Percentiles rank a stretch among this genome's conserved stretches.
These are phyloP conservation scores for Thalassiosira mediterranea DNA, from an alignment of 352 stramenopile species.

Conservation along the genomic window DNA sequence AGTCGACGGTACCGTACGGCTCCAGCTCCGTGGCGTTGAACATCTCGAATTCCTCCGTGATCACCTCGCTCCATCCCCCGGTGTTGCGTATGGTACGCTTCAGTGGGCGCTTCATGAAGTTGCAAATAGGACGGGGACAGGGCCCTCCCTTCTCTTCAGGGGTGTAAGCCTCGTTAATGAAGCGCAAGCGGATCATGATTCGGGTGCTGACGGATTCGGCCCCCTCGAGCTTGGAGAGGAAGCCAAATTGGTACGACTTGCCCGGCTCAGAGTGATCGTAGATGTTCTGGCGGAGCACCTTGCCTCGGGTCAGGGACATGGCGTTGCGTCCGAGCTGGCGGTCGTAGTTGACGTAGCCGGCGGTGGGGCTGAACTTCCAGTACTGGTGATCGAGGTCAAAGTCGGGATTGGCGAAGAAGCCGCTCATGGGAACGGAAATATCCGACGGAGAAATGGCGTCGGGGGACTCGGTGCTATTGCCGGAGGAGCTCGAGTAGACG, in stretches of 20 bases:
- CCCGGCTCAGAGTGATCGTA: constrained; percentile 1
- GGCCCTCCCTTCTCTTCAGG: neutral
- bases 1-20: constrained; percentile 12
- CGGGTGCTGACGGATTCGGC: constrained; percentile 4
- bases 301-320: constrained; percentile 10
- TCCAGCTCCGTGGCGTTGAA: constrained; percentile 36
- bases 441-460: neutral
- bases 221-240: constrained; percentile 16
- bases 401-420: constrained; percentile 47
- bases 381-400: constrained; percentile 37
- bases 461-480: neutral
- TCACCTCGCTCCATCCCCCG: constrained; percentile 34
- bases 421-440: neutral
- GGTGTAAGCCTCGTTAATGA: constrained; percentile 19
- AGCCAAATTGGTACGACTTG: constrained; percentile 18
- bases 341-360: constrained; percentile 15
- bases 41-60: constrained; percentile 33
- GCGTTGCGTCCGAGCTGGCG: constrained; percentile 7
- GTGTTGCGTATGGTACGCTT: neutral
- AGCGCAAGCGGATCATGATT: constrained; percentile 22
- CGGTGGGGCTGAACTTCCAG: constrained; percentile 29
- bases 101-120: constrained; percentile 17
- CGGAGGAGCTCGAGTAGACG: too few relatives aligned
- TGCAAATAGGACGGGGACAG: constrained; percentile 8
- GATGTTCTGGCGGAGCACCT: constrained; percentile 24